phyloP scores from a whole-genome alignment of 2,329 filamentous ascomycete genomes.

The Fusarium heterosporum region DNA sequence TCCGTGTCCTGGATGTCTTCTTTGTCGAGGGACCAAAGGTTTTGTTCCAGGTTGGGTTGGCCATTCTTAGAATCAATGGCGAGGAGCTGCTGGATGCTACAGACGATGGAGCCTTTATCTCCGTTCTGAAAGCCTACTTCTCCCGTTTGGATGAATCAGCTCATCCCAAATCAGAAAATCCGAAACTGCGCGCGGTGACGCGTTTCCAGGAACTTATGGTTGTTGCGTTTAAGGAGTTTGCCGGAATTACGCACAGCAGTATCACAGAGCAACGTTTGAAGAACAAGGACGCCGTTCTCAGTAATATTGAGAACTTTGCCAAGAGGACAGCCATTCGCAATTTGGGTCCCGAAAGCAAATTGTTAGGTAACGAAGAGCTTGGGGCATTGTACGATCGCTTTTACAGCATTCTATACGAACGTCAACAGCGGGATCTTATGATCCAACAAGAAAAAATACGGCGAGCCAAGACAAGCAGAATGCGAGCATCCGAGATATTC shows the following conservation, averaged over 20 bases:
- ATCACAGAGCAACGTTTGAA: conserved; percentile 90
- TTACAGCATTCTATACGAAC: conserved; percentile 90
- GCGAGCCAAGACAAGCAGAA: conserved; percentile 69
- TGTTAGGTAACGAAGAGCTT: conserved; percentile 85
- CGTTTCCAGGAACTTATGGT: conserved; percentile 99
- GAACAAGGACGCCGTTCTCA: conserved; percentile 93
- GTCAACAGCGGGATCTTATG: conserved; percentile 83
- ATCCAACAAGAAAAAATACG: conserved; percentile 80
- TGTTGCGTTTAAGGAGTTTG: conserved; percentile 98
- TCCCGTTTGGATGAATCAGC: conserved; percentile 93
- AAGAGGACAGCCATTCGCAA: conserved; percentile 97
- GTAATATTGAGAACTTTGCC: conserved; percentile 96
- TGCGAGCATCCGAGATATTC: conserved; percentile 54
- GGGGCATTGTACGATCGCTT: conserved; percentile 94
- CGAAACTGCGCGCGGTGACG: conserved; percentile 92
- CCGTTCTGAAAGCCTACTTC: conserved; percentile 95
- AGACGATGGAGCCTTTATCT: conserved; percentile 97
- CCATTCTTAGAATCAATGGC: conserved; percentile 96
- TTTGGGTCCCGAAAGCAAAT: conserved; percentile 94
- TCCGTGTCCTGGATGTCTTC: conserved; percentile 96
- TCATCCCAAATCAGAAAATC: conserved; percentile 94
- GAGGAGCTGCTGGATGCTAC: conserved; percentile 93
- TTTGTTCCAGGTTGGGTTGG: conserved; percentile 93
- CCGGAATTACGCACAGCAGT: conserved; percentile 91
- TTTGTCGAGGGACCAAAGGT: conserved; percentile 98